Conservation (phyloP, 208 protist genomes). For the Acanthamoeba culbertsoni region DNA sequence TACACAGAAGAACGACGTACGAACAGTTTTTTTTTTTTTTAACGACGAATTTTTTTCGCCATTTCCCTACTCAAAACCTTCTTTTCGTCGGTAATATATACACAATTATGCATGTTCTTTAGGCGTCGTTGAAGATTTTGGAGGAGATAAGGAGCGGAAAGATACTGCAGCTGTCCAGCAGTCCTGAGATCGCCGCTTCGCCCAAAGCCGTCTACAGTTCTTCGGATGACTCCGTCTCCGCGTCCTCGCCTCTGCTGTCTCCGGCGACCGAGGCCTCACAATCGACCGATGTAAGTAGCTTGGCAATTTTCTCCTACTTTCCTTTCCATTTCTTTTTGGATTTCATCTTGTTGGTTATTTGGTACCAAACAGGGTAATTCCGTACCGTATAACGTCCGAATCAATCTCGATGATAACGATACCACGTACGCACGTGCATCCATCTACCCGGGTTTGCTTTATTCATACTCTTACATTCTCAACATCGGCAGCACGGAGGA, state of each 20-base stretch:
- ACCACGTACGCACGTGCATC: background rate
- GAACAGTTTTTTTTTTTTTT: background rate
- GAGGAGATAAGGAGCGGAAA: conserved; percentile 8
- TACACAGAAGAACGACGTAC: background rate
- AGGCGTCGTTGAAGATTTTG: background rate
- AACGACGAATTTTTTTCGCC: background rate
- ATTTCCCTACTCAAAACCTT: too few relatives aligned
- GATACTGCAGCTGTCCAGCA: conserved; percentile 29
- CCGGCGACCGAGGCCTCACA: background rate
- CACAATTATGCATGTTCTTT: background rate
- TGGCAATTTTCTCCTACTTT: too few relatives aligned
- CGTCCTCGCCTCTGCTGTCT: background rate
- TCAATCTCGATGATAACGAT: background rate
- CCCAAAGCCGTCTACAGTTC: background rate
- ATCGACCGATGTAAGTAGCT: background rate
- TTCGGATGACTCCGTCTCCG: background rate
- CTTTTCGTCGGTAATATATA: too few relatives aligned
- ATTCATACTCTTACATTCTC: too few relatives aligned
- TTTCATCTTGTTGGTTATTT: too few relatives aligned
- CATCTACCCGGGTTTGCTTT: background rate
- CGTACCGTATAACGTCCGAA: background rate
- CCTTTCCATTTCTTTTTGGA: background rate
- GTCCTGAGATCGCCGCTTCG: background rate
- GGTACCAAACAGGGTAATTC: background rate
- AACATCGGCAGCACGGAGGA: conserved; percentile 42